phyloP scores from a whole-genome alignment of 768 basidiomycete species.

The Pulveroboletus sp. region DNA sequence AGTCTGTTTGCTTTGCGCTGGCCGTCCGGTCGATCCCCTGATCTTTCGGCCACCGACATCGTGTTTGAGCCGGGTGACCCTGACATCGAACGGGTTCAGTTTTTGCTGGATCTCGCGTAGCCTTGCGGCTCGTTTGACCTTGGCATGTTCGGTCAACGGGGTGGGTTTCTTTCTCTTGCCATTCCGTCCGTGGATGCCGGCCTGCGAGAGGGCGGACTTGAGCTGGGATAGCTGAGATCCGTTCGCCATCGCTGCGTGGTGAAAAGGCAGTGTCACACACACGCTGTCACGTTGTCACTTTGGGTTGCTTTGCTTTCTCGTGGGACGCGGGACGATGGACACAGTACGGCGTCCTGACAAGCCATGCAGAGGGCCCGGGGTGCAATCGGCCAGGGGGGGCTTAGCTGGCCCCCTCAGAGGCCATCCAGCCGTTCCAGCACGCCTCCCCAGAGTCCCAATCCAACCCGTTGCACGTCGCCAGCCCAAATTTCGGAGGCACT shows the following conservation, averaged over 20 bases:
- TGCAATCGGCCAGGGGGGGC: too few relatives aligned
- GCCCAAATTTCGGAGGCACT: too few relatives aligned
- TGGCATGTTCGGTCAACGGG: constrained; percentile 63
- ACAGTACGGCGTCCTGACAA: too few relatives aligned
- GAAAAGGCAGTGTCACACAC: neutral
- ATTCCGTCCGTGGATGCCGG: constrained; percentile 65
- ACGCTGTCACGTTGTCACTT: constrained; percentile 2
- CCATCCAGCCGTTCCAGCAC: too few relatives aligned
- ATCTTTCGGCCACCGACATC: constrained; percentile 86
- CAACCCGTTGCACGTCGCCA: too few relatives aligned
- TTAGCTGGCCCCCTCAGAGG: too few relatives aligned
- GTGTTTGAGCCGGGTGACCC: constrained; percentile 88
- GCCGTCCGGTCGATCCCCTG: constrained; percentile 77
- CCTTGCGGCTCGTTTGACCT: constrained; percentile 73
- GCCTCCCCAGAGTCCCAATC: too few relatives aligned
- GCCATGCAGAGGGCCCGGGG: too few relatives aligned
- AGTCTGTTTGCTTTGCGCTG: constrained; percentile 84
- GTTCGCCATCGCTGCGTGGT: constrained; percentile 38
- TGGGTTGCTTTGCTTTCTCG: neutral
- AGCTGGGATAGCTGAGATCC: constrained; percentile 90
- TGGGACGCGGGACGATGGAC: too few relatives aligned
- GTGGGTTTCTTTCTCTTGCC: constrained; percentile 66
- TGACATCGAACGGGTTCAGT: constrained; percentile 92
- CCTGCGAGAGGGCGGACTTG: constrained; percentile 74
- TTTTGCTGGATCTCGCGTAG: constrained; percentile 79